A percentile compares a stretch with the other conserved stretches of the same genome.
These are phyloP conservation scores for Hypoxylon trugodes DNA, from an alignment of 495 filamentous ascomycete species.

Conservation along the genomic window DNA sequence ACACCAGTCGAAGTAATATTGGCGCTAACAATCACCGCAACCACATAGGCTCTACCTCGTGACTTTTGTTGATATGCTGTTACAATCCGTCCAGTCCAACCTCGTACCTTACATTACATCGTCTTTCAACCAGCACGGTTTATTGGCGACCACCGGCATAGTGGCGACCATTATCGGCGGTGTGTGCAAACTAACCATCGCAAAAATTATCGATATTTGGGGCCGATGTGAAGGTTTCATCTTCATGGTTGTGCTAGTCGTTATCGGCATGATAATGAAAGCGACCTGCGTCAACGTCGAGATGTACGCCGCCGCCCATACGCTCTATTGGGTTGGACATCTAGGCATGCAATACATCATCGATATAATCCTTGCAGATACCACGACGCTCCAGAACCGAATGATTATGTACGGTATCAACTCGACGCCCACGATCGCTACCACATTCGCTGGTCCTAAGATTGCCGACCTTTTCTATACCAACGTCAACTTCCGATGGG, in stretches of 20 bases:
- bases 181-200: conserved; percentile 60
- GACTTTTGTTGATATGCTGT: conserved; percentile 51
- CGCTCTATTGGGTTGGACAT: conserved; percentile 72
- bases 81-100: conserved; percentile 45
- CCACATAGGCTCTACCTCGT: conserved; percentile 50
- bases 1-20: not conserved
- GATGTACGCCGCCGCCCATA: conserved; percentile 70
- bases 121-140: conserved; percentile 45
- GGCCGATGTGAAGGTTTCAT: conserved; percentile 51
- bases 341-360: conserved; percentile 71
- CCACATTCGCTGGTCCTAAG: conserved; percentile 56
- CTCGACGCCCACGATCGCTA: conserved; percentile 66
- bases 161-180: conserved; percentile 62
- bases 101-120: conserved; percentile 50
- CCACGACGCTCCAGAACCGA: conserved; percentile 69
- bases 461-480: conserved; percentile 52
- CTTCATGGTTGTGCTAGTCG: conserved; percentile 52
- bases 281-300: conserved; percentile 68
- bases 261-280: conserved; percentile 73
- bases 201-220: conserved; percentile 67
- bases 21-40: not conserved
- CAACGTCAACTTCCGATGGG: conserved; percentile 63
- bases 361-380: conserved; percentile 78
- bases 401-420: conserved; percentile 66
- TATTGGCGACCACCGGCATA: conserved; percentile 47